Evolutionary conservation across 495 filamentous ascomycete genomes (phyloP), one percentile per base, ranked within the genome.

Genomic region (Penicillium tannophilum): DNA sequence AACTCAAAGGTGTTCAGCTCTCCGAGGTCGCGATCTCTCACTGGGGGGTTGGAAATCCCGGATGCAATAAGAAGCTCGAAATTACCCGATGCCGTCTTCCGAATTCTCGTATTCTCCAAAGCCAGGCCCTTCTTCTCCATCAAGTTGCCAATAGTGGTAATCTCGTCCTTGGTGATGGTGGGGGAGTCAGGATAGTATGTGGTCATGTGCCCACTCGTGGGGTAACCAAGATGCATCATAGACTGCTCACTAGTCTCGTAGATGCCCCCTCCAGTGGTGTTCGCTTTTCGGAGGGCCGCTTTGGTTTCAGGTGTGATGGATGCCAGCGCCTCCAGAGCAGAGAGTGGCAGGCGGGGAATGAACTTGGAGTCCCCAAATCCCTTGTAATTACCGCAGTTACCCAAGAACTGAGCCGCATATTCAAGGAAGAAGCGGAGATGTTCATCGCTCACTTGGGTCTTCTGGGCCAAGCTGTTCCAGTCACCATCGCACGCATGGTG

Each of bases 281-380:
- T 79, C 23, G 76, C 73, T 52, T 84, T 86, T 61, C 89, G 78
- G 62, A 89, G 92, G 43, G 86, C 79, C 42, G 79, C 79, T 63
- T 86, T 81, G 3, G 86, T 85, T 48, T 79, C 75, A 8, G 81
- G 75, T 0, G 86, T 87, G 16, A 76, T 75, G 19, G 85, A 81
- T 20, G 90, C 87, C n/a, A 98, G 75, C 58, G 86, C 84, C 35
- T 86, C 81, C 55, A 98, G 81, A 31, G 82, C 81, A 17, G 85
- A 81, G 49, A 85, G 77, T 12, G 82, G 71, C 56, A 92, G 82
- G 43, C 93, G 82, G 9, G 94, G 94, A 54, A 98, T 86, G 72
- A 97, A 97, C 68, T 98, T 98, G 58, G 87, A 84, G 70, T 98
- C 94, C 35, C 94, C 94, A 63, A 97, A 97, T 30, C 89, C 89